phyloP scores from a whole-genome alignment of 2,329 filamentous ascomycete genomes.

The Torrubiellomyces zombiae region DNA sequence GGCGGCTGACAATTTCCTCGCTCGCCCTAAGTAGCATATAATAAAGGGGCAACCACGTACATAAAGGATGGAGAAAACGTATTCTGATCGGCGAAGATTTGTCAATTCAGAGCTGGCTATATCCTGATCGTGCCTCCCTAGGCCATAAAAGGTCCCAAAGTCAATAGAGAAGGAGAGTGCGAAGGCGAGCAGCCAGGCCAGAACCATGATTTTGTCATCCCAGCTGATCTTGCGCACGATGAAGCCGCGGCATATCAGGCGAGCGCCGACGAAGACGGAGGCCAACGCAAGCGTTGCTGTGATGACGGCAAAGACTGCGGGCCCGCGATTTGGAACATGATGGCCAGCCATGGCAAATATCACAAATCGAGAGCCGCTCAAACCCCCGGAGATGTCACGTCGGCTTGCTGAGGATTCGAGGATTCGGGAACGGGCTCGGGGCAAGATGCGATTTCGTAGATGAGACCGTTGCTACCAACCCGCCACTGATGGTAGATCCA shows the following conservation, averaged over 20 bases:
- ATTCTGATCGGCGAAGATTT: constrained; percentile 41
- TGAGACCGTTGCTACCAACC: no score
- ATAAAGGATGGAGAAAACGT: constrained; percentile 47
- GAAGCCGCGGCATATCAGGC: constrained; percentile 54
- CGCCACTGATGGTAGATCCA: no score
- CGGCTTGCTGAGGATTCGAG: no score
- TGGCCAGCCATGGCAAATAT: no score
- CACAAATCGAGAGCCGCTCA: no score
- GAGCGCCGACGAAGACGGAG: constrained; percentile 57
- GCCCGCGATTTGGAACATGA: constrained; percentile 35
- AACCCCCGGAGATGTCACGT: constrained; percentile 2
- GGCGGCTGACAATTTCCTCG: no score
- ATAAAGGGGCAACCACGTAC: constrained; percentile 18
- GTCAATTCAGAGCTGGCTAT: constrained; percentile 33
- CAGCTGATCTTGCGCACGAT: constrained; percentile 56
- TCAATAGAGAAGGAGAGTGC: constrained; percentile 52
- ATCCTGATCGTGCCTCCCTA: constrained; percentile 50
- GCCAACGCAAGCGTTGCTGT: constrained; percentile 50
- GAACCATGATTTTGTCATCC: constrained; percentile 69
- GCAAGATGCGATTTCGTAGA: no score
- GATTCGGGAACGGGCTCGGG: no score
- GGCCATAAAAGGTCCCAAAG: constrained; percentile 43
- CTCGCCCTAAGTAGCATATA: not conserved
- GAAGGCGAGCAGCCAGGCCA: constrained; percentile 60
- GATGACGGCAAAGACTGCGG: constrained; percentile 53